Conservation (phyloP, 345 rosid species). For the Eutrema yunnanense region DNA sequence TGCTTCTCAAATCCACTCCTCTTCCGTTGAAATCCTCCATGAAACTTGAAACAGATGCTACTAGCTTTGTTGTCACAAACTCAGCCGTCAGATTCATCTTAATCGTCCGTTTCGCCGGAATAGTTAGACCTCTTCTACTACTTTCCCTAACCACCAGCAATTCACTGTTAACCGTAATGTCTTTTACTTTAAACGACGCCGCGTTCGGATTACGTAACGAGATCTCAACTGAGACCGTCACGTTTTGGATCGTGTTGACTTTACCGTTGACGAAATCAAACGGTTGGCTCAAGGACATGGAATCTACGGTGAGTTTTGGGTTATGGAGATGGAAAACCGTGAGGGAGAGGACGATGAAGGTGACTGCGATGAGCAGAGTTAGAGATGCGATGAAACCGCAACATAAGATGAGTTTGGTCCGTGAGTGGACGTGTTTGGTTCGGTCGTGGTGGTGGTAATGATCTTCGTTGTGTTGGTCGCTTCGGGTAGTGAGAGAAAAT, state of each 20-base stretch:
- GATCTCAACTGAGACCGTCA: not conserved
- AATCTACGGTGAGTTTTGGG: conserved; percentile 18
- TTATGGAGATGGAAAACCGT: conserved; percentile 22
- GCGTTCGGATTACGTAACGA: conserved; percentile 18
- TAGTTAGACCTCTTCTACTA: not conserved
- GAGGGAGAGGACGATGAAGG: conserved; percentile 25
- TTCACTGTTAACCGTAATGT: not conserved
- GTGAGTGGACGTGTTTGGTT: conserved; percentile 6
- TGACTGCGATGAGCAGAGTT: conserved; percentile 14
- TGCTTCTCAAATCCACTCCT: conserved; percentile 7
- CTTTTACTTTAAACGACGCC: not conserved
- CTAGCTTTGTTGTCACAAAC: conserved; percentile 10
- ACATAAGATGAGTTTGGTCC: conserved; percentile 25
- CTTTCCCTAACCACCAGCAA: not conserved
- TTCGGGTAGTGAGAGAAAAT: conserved; percentile 5
- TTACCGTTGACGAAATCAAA: conserved; percentile 13
- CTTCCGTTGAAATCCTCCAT: not conserved
- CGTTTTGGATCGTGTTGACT: conserved; percentile 10
- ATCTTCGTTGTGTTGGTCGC: conserved; percentile 19
- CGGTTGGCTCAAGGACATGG: conserved; percentile 14
- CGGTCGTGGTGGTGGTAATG: not conserved
- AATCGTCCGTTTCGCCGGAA: conserved; percentile 16
- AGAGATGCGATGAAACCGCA: conserved; percentile 19
- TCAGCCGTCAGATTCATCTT: conserved; percentile 24
- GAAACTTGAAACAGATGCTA: conserved; percentile 11